These are phyloP conservation scores for Neopestalotiopsis sp. DNA, from an alignment of 2,329 filamentous ascomycete species.

Conservation along the genomic window DNA sequence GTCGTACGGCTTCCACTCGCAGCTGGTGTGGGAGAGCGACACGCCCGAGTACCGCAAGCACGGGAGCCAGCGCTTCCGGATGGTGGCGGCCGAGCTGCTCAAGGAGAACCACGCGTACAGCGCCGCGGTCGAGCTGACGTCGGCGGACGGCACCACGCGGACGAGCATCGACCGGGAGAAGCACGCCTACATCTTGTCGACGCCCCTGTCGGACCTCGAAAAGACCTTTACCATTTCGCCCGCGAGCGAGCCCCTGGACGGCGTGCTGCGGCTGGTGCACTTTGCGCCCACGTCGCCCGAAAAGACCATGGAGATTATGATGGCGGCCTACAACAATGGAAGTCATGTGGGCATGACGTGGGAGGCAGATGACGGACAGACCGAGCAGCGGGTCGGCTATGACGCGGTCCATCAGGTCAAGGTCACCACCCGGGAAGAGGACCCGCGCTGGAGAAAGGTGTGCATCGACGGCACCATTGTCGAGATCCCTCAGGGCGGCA, in stretches of 20 bases:
- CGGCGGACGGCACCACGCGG: conserved; percentile 10
- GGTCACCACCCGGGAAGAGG: conserved; percentile 70
- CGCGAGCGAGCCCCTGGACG: conserved; percentile 70
- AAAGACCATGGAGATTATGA: conserved; percentile 80
- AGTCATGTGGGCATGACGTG: conserved; percentile 58
- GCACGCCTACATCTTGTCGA: conserved; percentile 79
- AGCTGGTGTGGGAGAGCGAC: conserved; percentile 89
- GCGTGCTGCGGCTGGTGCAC: conserved; percentile 72
- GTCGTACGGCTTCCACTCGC: conserved; percentile 89
- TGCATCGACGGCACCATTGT: conserved; percentile 95
- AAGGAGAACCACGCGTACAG: conserved; percentile 55
- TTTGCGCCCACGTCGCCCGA: conserved; percentile 72
- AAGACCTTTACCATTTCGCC: conserved; percentile 84
- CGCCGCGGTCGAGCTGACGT: conserved; percentile 44
- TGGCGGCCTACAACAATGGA: conserved; percentile 61
- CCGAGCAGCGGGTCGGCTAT: conserved; percentile 67
- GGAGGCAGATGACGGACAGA: conserved; percentile 34
- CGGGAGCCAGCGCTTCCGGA: conserved; percentile 79
- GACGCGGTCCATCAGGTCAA: conserved; percentile 69
- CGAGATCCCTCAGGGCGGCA: conserved; percentile 70
- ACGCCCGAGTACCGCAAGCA: conserved; percentile 79
- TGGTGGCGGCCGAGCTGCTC: conserved; percentile 82
- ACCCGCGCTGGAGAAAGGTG: conserved; percentile 79
- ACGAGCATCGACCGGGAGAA: conserved; percentile 42
- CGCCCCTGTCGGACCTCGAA: conserved; percentile 82